Conservation (phyloP, 108 stramenopile species). For the Aurantiochytrium sp. region DNA sequence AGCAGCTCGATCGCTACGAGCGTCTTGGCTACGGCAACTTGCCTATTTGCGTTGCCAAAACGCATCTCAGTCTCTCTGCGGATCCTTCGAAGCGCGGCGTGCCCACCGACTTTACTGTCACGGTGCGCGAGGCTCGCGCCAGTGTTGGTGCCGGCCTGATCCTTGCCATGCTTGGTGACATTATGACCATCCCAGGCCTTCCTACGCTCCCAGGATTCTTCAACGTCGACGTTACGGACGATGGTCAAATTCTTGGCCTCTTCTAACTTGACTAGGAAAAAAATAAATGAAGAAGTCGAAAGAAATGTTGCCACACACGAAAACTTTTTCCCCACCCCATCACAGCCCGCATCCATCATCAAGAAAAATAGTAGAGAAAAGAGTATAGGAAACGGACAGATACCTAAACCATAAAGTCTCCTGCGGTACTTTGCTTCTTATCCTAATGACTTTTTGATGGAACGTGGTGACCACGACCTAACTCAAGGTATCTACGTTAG, state of each 20-base stretch:
- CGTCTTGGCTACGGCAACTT: slow-evolving; percentile 75
- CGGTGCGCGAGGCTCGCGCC: slow-evolving; percentile 87
- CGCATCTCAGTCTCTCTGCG: slow-evolving; percentile 91
- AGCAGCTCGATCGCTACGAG: slow-evolving; percentile 82
- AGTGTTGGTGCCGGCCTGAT: slow-evolving; percentile 95
- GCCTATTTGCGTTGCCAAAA: slow-evolving; percentile 98
- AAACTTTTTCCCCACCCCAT: too few species aligned
- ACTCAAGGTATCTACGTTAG: background rate
- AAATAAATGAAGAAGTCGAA: too few species aligned
- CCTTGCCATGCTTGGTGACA: slow-evolving; percentile 91
- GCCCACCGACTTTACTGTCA: slow-evolving; percentile 74
- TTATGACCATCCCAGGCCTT: slow-evolving; percentile 97
- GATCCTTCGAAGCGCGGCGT: slow-evolving; percentile 84
- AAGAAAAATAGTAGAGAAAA: too few species aligned
- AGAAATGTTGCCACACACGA: too few species aligned
- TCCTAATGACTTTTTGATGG: too few species aligned
- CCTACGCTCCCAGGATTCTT: slow-evolving; percentile 97
- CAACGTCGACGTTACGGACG: slow-evolving; percentile 80
- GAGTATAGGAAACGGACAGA: too few species aligned
- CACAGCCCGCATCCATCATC: too few species aligned
- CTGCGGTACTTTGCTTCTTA: too few species aligned
- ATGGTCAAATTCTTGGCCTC: slow-evolving; percentile 87
- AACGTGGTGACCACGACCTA: too few species aligned
- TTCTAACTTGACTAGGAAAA: slow-evolving; percentile 51
- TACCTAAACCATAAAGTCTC: too few species aligned